These are phyloP conservation scores for Ramaria sp. DNA, from an alignment of 768 basidiomycete species.

Conservation along the genomic window DNA sequence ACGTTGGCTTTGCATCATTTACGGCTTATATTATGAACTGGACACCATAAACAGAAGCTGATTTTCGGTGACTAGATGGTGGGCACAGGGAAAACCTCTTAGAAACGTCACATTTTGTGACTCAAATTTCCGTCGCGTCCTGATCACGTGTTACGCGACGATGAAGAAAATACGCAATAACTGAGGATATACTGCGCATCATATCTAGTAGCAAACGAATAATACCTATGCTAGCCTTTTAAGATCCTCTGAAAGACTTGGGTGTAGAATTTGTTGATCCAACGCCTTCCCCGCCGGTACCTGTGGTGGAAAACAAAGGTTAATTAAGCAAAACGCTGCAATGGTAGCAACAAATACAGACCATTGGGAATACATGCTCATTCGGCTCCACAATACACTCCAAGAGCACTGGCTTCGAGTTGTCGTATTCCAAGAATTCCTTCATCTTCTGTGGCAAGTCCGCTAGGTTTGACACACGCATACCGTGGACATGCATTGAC, in stretches of 20 bases:
- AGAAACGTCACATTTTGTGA: not conserved
- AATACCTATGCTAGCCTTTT: too few relatives aligned
- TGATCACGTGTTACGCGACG: not conserved
- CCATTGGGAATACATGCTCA: conserved; percentile 91
- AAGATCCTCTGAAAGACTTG: conserved; percentile 22
- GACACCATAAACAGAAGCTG: too few relatives aligned
- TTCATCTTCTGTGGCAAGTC: conserved; percentile 96
- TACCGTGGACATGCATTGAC: conserved; percentile 88
- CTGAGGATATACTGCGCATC: not conserved
- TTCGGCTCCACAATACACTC: conserved; percentile 79
- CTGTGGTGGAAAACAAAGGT: conserved; percentile 23
- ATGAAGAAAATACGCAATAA: not conserved
- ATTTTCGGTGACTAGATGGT: too few relatives aligned
- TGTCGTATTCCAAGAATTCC: conserved; percentile 95
- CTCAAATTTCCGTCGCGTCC: too few relatives aligned
- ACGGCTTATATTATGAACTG: too few relatives aligned
- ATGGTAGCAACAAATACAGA: conserved; percentile 23
- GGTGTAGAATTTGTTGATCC: conserved; percentile 82
- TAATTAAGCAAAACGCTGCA: conserved; percentile 10
- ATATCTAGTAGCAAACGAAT: too few relatives aligned
- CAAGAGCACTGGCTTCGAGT: conserved; percentile 74
- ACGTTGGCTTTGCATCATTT: conserved; percentile 5
- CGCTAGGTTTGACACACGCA: conserved; percentile 54
- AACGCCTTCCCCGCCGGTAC: conserved; percentile 90
- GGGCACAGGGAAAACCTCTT: not conserved